Conservation (phyloP, 2,329 filamentous ascomycete genomes). For the Colletotrichum graminicola region DNA sequence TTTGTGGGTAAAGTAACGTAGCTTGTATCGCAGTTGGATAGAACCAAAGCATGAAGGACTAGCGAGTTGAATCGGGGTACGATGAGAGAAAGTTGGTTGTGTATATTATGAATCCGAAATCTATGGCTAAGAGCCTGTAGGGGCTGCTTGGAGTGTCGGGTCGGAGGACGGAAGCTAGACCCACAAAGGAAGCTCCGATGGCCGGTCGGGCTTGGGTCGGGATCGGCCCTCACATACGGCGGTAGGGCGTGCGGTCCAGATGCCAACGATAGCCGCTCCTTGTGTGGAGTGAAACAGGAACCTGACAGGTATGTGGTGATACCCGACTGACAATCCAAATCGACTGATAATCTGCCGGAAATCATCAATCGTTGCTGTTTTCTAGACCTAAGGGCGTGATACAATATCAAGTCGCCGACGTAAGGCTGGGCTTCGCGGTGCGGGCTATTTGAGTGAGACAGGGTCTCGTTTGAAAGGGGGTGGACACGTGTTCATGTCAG, state of each 20-base stretch:
- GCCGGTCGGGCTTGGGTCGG: not conserved
- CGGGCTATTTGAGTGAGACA: slow-evolving; percentile 11
- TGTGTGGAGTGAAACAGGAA: not conserved
- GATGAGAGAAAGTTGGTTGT: not conserved
- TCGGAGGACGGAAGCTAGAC: not conserved
- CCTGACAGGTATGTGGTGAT: not conserved
- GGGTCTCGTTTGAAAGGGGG: not conserved
- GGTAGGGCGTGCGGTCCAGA: not conserved
- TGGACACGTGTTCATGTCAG: slow-evolving; percentile 34
- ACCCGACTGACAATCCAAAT: not conserved
- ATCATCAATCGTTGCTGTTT: not conserved
- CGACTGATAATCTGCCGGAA: not conserved
- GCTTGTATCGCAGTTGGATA: not conserved
- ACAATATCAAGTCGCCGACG: not conserved
- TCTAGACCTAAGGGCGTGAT: not conserved
- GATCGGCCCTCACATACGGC: not conserved
- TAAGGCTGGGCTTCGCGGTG: not conserved
- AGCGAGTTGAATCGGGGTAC: not conserved
- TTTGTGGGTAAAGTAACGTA: not conserved
- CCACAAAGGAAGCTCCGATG: not conserved
- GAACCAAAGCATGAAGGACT: not conserved
- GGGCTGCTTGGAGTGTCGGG: slow-evolving; percentile 12
- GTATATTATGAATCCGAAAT: not conserved
- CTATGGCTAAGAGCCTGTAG: too few species aligned
- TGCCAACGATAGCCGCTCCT: not conserved